Conservation (phyloP, 176 grass and related monocot species). For the Puya raimondii region DNA sequence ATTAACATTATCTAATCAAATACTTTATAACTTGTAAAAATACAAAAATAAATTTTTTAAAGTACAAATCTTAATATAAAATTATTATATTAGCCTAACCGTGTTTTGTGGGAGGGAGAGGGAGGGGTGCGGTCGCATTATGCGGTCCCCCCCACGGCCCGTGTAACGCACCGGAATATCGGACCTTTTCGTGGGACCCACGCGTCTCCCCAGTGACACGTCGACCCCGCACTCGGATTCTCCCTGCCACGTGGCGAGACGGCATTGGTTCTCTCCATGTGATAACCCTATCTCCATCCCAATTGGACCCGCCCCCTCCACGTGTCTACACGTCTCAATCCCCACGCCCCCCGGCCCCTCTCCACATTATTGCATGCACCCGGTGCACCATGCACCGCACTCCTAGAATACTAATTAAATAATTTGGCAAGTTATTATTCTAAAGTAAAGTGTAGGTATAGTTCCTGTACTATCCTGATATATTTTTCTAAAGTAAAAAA, state of each 20-base stretch:
- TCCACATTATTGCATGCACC: too few species aligned
- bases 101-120: background rate
- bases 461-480: too few species aligned
- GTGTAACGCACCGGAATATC: background rate
- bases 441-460: too few species aligned
- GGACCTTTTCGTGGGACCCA: constrained; percentile 16
- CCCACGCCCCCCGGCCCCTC: background rate
- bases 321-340: constrained; percentile 5
- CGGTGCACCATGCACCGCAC: too few species aligned
- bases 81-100: too few species aligned
- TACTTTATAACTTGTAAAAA: too few species aligned
- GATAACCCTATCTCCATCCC: constrained; percentile 32
- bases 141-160: background rate
- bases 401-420: background rate
- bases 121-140: background rate
- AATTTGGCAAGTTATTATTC: background rate
- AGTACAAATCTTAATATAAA: too few species aligned
- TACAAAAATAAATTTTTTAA: too few species aligned
- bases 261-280: constrained; percentile 11
- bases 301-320: background rate
- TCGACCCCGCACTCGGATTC: background rate
- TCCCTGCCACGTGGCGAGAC: constrained; percentile 14
- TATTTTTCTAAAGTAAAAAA: too few species aligned
- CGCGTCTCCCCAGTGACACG: background rate
- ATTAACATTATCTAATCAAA: too few species aligned